Percentiles rank a stretch among this genome's conserved stretches.
phyloP scores from a whole-genome alignment of 768 basidiomycete genomes.

The Mycena rosella region DNA sequence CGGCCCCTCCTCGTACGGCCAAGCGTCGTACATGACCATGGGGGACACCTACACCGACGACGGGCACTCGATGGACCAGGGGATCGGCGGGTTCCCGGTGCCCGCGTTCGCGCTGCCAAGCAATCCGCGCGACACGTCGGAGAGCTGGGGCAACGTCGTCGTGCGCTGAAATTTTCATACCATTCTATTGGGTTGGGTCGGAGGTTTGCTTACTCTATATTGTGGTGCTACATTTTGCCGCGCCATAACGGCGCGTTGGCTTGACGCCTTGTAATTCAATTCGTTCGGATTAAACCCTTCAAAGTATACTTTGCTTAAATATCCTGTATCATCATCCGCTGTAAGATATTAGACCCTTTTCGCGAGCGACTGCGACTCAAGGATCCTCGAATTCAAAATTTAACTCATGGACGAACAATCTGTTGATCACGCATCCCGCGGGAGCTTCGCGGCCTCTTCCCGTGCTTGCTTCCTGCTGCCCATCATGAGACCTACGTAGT shows the following conservation, averaged over 20 bases:
- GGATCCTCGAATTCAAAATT: too few relatives aligned
- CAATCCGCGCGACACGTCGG: slow-evolving; percentile 18
- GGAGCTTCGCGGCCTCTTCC: slow-evolving; percentile 76
- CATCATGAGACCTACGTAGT: slow-evolving; percentile 80
- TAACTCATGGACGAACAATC: too few relatives aligned
- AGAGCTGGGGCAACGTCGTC: slow-evolving; percentile 27
- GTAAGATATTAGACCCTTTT: too few relatives aligned
- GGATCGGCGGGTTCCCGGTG: slow-evolving; percentile 26
- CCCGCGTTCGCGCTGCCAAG: background rate
- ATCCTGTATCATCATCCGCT: too few relatives aligned
- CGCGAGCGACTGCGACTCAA: too few relatives aligned
- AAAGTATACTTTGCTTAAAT: background rate
- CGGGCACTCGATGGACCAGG: background rate
- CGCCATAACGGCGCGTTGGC: background rate
- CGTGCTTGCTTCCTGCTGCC: slow-evolving; percentile 77
- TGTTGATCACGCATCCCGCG: slow-evolving; percentile 42
- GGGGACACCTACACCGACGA: slow-evolving; percentile 16
- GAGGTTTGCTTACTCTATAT: background rate
- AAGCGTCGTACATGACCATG: slow-evolving; percentile 17
- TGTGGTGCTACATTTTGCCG: background rate
- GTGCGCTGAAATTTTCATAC: background rate
- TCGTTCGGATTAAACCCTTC: background rate
- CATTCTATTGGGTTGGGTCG: background rate
- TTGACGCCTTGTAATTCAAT: slow-evolving; percentile 26
- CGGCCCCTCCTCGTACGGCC: background rate